These are phyloP conservation scores for Saturnispora bothae DNA, from an alignment of 805 yeast genomes.

Conservation along the genomic window DNA sequence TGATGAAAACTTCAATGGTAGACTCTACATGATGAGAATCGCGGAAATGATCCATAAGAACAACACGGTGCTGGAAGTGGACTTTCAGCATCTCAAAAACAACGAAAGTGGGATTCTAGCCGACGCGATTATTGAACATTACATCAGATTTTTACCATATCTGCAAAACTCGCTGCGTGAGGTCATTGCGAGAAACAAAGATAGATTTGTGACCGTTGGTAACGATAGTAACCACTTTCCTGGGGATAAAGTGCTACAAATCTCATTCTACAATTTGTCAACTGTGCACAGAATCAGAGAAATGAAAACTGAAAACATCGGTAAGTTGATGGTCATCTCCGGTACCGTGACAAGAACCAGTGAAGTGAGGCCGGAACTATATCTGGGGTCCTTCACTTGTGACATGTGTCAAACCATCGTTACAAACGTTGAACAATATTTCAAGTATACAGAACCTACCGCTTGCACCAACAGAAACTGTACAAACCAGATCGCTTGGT, in stretches of 20 bases:
- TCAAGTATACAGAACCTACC: constrained; percentile 90
- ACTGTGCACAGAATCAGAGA: constrained; percentile 78
- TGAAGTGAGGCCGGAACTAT: constrained; percentile 92
- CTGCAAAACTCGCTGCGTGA: constrained; percentile 63
- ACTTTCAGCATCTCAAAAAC: constrained; percentile 65
- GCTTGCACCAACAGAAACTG: constrained; percentile 84
- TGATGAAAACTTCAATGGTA: constrained; percentile 38
- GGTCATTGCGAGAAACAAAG: constrained; percentile 65
- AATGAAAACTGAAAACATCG: constrained; percentile 80
- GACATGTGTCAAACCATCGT: constrained; percentile 77
- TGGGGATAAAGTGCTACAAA: constrained; percentile 72
- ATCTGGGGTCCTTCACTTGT: constrained; percentile 78
- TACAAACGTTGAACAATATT: constrained; percentile 85
- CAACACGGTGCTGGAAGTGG: constrained; percentile 69
- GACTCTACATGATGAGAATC: constrained; percentile 66
- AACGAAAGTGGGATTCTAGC: constrained; percentile 84
- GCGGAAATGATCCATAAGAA: constrained; percentile 72
- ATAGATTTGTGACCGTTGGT: constrained; percentile 36
- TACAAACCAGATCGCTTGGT: constrained; percentile 78
- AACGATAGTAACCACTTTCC: constrained; percentile 29
- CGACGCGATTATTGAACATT: constrained; percentile 81
- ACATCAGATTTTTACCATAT: constrained; percentile 85
- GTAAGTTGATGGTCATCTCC: constrained; percentile 69
- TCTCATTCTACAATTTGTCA: constrained; percentile 82
- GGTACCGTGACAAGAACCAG: constrained; percentile 96